These are phyloP conservation scores for Mycena olivaceomarginata DNA, from an alignment of 768 basidiomycete species.

Conservation along the genomic window DNA sequence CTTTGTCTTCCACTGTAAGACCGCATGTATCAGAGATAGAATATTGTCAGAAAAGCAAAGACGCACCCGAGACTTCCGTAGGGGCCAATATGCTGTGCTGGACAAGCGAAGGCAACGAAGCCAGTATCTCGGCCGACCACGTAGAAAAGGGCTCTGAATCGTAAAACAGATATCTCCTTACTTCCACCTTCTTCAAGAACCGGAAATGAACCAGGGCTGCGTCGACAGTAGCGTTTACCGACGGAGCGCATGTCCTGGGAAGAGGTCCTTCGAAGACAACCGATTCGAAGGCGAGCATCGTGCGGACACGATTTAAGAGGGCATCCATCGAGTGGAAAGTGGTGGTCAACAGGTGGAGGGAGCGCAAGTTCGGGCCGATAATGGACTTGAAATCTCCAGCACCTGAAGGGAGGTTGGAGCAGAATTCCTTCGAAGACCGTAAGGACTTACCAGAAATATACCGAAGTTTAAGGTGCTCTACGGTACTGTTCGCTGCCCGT, in stretches of 20 bases:
- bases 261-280: conserved; percentile 3
- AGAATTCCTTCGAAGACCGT: too few relatives aligned
- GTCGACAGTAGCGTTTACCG: background rate
- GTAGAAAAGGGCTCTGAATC: too few relatives aligned
- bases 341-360: background rate
- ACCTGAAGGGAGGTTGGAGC: too few relatives aligned
- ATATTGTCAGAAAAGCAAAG: background rate
- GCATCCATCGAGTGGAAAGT: conserved; percentile 5
- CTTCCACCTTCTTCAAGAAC: too few relatives aligned
- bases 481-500: background rate
- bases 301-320: background rate
- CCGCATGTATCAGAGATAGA: too few relatives aligned
- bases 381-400: background rate
- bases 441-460: background rate
- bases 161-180: too few relatives aligned
- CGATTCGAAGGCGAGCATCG: background rate
- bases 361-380: too few relatives aligned
- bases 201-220: background rate
- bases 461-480: too few relatives aligned
- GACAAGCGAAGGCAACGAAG: too few relatives aligned
- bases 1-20: background rate
- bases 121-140: too few relatives aligned
- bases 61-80: too few relatives aligned
- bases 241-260: background rate
- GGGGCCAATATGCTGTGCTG: too few relatives aligned